Evolutionary conservation across 1,284 basidiomycete genomes (phyloP), one percentile per base, ranked within the genome.

Genomic region (Boletus semigastroideus): DNA sequence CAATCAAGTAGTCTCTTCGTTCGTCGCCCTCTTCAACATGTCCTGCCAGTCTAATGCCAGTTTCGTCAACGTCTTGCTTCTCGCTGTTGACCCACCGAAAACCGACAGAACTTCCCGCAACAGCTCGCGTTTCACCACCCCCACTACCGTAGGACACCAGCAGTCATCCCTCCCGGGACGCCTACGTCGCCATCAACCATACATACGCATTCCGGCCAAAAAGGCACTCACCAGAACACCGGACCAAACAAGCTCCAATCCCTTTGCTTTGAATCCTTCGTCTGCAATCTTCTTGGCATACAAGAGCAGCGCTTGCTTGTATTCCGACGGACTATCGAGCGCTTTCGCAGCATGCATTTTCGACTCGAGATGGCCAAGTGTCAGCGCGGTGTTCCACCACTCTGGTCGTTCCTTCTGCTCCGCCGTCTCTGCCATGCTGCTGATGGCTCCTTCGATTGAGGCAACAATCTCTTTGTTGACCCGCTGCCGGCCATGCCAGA

Each of bases 241-340:
- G 93, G 93, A 9, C 94, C 94, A 62, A 91, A 86, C 36, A 97
- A 74, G 70, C 68, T 96, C 94, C 67, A 94, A 92, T 10, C 86
- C 93, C 64, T 93, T 92, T 28, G 76, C 86, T 55, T 83, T 76
- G 68, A 93, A 92, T 0, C 87, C 90, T 66, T 94, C 92, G 59
- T 95, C 89, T 33, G 86, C 90, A 42, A 97, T 76, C 70, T 82
- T 85, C 74, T 83, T 88, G 44, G 90, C 86, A 69, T 95, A 96
- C 59, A 83, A 62, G 50, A 86, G 61, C 59, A 96, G 66, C 52
- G 83, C 84, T 61, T 85, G 79, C 69, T 84, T 88, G 70, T 90
- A 94, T 71, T 97, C 94, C 42, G 75, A 71, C n/a, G 83, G 82
- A 59, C 92, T 94, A 17, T 92, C 88, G 36, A 94, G 72, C 38